Conservation (phyloP, 2,329 filamentous ascomycete species). For the Paramyrothecium sp. region DNA sequence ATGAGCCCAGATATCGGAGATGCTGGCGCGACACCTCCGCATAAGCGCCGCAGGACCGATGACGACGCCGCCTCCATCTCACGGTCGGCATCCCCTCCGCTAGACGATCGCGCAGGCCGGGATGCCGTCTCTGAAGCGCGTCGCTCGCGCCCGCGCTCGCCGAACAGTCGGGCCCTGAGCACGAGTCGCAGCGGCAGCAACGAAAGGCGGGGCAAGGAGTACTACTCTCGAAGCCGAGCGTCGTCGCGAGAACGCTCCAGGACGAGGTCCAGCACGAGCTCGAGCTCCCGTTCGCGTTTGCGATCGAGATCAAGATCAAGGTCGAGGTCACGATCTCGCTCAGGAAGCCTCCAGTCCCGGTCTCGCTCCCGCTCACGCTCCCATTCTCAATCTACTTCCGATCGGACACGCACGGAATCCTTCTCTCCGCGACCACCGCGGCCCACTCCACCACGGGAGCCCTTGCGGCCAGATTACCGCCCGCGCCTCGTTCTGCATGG, state of each 20-base stretch:
- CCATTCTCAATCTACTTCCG: constrained; percentile 24
- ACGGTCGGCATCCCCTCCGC: constrained; percentile 20
- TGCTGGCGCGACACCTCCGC: constrained; percentile 19
- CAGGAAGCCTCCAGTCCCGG: constrained; percentile 11
- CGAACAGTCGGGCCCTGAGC: constrained; percentile 19
- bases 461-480: constrained; percentile 63
- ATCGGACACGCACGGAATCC: constrained; percentile 27
- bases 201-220: constrained; percentile 19
- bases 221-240: constrained; percentile 22
- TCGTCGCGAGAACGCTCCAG: constrained; percentile 29
- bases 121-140: constrained; percentile 6
- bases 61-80: constrained; percentile 17
- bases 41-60: constrained; percentile 31
- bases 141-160: not conserved
- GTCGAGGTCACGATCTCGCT: constrained; percentile 28
- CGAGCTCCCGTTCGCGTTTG: constrained; percentile 29
- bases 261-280: constrained; percentile 31
- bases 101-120: constrained; percentile 10
- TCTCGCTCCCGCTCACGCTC: constrained; percentile 27
- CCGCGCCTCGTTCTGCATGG: constrained; percentile 71
- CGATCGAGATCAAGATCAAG: constrained; percentile 25
- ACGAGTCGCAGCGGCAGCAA: constrained; percentile 17
- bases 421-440: constrained; percentile 19
- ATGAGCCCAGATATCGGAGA: constrained; percentile 19
- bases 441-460: constrained; percentile 43